Percentiles rank a stretch among this genome's conserved stretches.
phyloP scores from a whole-genome alignment of 108 stramenopile species.

The Pinguiococcus pyrenoidosus region DNA sequence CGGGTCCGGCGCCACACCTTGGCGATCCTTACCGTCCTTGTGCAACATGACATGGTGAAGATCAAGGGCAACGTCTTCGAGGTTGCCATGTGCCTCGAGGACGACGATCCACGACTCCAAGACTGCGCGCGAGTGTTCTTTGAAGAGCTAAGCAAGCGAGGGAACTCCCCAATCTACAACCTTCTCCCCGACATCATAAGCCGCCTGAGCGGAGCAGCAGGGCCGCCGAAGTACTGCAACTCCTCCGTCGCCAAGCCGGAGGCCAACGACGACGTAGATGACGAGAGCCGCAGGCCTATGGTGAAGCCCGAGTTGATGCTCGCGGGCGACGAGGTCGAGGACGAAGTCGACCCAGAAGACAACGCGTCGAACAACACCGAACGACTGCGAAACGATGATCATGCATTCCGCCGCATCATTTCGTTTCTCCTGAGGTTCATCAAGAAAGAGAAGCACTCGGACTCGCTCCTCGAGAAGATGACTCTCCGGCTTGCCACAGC shows the following conservation, averaged over 20 bases:
- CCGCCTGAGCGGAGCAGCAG: slow-evolving; percentile 46
- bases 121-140: slow-evolving; percentile 85
- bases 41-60: slow-evolving; percentile 98
- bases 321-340: slow-evolving; percentile 22
- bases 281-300: neutral
- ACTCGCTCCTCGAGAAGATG: slow-evolving; percentile 80
- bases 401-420: slow-evolving; percentile 77
- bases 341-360: no score
- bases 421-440: slow-evolving; percentile 84
- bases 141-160: slow-evolving; percentile 62
- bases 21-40: slow-evolving; percentile 89
- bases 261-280: neutral
- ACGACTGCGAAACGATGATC: no score
- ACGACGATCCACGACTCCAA: slow-evolving; percentile 61
- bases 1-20: slow-evolving; percentile 81
- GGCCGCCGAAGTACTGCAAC: neutral
- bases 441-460: slow-evolving; percentile 84
- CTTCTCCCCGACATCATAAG: slow-evolving; percentile 90
- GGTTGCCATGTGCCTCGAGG: slow-evolving; percentile 75
- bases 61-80: slow-evolving; percentile 73
- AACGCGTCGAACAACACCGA: no score
- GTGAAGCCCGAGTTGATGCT: neutral
- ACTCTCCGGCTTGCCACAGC: slow-evolving; percentile 58
- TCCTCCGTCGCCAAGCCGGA: neutral
- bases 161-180: slow-evolving; percentile 94